Percentiles rank a stretch among this genome's conserved stretches.
phyloP scores from a whole-genome alignment of 2,329 filamentous ascomycete species.

The Nigrospora sphaerica region DNA sequence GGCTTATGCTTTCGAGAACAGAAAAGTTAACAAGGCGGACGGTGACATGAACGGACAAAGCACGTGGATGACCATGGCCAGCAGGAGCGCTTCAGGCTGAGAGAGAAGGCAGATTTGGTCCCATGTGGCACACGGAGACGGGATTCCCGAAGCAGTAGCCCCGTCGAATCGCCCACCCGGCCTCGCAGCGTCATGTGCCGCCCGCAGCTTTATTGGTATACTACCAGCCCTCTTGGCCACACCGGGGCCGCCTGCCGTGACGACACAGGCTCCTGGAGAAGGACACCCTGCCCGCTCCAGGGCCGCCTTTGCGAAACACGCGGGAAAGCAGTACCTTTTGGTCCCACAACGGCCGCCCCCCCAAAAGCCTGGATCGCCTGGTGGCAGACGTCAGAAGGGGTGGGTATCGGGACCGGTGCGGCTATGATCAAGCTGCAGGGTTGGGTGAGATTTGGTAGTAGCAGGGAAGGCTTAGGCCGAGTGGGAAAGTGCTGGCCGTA shows the following conservation, averaged over 20 bases:
- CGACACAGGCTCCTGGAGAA: background rate
- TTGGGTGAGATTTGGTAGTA: background rate
- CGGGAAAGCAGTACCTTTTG: background rate
- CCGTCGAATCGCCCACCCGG: background rate
- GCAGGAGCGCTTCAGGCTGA: background rate
- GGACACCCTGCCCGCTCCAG: background rate
- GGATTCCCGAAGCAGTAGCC: conserved; percentile 1
- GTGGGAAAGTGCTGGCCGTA: too few relatives aligned
- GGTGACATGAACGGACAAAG: background rate
- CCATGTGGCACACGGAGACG: background rate
- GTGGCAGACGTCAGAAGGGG: background rate
- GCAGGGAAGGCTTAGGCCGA: too few relatives aligned
- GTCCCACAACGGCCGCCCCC: background rate
- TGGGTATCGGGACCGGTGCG: background rate
- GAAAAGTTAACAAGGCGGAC: background rate
- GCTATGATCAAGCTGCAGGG: background rate
- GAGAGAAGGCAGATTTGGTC: background rate
- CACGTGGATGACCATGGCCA: background rate
- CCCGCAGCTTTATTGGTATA: background rate
- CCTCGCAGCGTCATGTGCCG: background rate
- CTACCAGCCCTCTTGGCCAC: background rate
- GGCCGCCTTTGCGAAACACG: background rate
- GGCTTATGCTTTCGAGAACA: background rate
- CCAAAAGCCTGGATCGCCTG: background rate
- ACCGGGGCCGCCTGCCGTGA: background rate